Percentiles rank a stretch among this genome's conserved stretches.
Evolutionary conservation across 176 grass and related monocot species (phyloP).

Genomic region (Musa acuminata): DNA sequence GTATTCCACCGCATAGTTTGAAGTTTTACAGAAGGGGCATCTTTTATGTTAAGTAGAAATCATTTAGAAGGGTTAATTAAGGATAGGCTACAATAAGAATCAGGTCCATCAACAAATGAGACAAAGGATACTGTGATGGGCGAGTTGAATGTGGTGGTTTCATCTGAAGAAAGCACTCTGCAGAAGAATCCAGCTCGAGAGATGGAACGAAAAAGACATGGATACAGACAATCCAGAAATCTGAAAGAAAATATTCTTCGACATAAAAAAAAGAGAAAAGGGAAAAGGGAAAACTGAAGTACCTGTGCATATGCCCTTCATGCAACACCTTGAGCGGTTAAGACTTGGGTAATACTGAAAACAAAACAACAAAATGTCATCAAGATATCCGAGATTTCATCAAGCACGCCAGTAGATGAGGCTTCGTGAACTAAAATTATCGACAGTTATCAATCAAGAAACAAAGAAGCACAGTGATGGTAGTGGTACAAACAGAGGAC

Average conservation of each 20-base stretch:
- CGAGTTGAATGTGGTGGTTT: slow-evolving; percentile 53
- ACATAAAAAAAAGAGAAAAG: too few species aligned
- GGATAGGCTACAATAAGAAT: slow-evolving; percentile 1
- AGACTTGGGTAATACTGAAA: slow-evolving; percentile 62
- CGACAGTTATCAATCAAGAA: too few species aligned
- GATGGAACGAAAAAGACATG: not conserved
- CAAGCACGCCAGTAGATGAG: too few species aligned
- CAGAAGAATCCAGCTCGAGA: slow-evolving; percentile 14
- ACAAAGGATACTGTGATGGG: slow-evolving; percentile 64
- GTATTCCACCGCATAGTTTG: slow-evolving; percentile 77
- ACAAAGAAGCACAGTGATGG: not conserved
- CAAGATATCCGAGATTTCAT: too few species aligned
- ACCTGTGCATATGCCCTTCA: slow-evolving; percentile 46
- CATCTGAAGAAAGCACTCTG: slow-evolving; percentile 97
- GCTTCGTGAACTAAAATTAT: too few species aligned
- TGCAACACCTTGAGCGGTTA: slow-evolving; percentile 82
- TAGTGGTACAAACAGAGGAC: not conserved
- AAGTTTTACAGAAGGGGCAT: slow-evolving; percentile 81
- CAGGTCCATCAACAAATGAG: slow-evolving; percentile 3
- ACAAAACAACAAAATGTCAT: not conserved
- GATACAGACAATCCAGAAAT: not conserved
- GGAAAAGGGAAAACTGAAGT: not conserved
- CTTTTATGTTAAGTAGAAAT: slow-evolving; percentile 46
- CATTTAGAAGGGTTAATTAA: not conserved
- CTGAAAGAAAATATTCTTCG: too few species aligned